A percentile compares a stretch with the other conserved stretches of the same genome.
phyloP scores from a whole-genome alignment of 208 protist species.

The Trypanosoma vivax region DNA sequence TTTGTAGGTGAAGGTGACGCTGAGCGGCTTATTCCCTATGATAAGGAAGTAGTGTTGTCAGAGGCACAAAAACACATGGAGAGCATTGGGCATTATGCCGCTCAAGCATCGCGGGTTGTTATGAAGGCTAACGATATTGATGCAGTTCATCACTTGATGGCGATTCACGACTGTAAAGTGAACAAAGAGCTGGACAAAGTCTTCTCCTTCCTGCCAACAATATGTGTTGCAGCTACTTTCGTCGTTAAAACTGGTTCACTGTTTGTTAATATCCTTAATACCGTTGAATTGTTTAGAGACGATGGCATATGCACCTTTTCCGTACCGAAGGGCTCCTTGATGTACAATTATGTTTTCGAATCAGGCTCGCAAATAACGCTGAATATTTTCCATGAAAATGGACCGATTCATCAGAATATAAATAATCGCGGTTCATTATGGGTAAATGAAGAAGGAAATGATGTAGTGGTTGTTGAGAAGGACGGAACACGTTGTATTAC shows the following conservation, averaged over 20 bases:
- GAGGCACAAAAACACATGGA: constrained; percentile 18
- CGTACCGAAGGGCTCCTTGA: constrained; percentile 15
- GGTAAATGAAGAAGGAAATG: constrained; percentile 11
- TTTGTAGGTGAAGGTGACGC: constrained; percentile 18
- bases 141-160: constrained; percentile 20
- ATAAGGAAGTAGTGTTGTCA: constrained; percentile 6
- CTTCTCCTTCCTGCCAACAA: constrained; percentile 8
- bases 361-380: constrained; percentile 11
- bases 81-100: neutral
- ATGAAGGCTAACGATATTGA: constrained; percentile 20
- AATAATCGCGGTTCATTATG: constrained; percentile 9
- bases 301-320: constrained; percentile 1
- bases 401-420: constrained; percentile 8
- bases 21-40: constrained; percentile 3
- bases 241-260: constrained; percentile 1
- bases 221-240: constrained; percentile 10
- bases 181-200: constrained; percentile 2
- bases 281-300: constrained; percentile 17
- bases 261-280: constrained; percentile 14
- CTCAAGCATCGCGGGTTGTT: too few species aligned
- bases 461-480: constrained; percentile 6
- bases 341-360: constrained; percentile 28
- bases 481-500: constrained; percentile 10
- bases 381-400: constrained; percentile 16
- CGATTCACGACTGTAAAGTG: neutral